Evolutionary conservation across 1,284 basidiomycete genomes (phyloP).

Genomic region (Fomitopsis betulina): DNA sequence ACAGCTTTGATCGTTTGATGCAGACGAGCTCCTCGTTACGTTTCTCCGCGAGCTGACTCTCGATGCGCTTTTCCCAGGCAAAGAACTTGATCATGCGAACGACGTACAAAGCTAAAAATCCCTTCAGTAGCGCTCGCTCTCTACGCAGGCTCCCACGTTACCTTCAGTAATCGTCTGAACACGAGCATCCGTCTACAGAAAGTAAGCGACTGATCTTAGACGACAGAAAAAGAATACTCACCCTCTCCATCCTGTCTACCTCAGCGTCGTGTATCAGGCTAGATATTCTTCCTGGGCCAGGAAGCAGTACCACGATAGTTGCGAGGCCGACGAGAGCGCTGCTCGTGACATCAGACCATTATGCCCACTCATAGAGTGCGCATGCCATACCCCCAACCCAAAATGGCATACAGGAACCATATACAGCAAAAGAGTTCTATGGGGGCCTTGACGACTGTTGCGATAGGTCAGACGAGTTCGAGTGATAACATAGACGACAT

Average conservation of each 20-base stretch:
- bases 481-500: neutral
- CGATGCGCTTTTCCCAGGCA: constrained; percentile 39
- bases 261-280: neutral
- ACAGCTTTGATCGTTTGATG: constrained; percentile 34
- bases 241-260: constrained; percentile 4
- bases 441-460: constrained; percentile 28
- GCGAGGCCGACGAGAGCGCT: constrained; percentile 37
- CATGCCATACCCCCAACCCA: constrained; percentile 37
- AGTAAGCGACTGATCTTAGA: neutral
- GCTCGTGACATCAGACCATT: constrained; percentile 4
- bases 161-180: constrained; percentile 5
- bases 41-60: constrained; percentile 36
- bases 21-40: constrained; percentile 47
- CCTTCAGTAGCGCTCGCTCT: neutral
- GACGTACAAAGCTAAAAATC: constrained; percentile 13
- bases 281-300: constrained; percentile 1
- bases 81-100: constrained; percentile 55
- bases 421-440: constrained; percentile 32
- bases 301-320: constrained; percentile 1
- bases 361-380: neutral
- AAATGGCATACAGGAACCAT: constrained; percentile 38
- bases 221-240: neutral
- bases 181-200: constrained; percentile 4
- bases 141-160: neutral
- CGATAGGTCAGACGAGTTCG: neutral